phyloP scores from a whole-genome alignment of 805 yeast genomes.

The Cyberlindnera petersonii region DNA sequence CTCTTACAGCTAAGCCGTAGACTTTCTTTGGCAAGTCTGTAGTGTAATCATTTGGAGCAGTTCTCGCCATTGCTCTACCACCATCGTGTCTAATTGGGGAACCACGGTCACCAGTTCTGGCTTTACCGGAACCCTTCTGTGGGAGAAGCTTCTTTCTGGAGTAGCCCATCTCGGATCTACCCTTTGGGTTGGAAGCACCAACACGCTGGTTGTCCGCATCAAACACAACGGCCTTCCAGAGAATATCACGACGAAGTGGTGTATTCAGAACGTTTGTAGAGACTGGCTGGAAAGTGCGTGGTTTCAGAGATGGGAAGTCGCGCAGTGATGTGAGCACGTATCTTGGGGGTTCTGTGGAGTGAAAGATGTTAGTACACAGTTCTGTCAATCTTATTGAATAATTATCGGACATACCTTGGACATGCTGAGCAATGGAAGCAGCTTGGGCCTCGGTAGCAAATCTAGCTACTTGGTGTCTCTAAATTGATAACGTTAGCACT shows the following conservation, averaged over 20 bases:
- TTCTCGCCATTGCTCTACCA: slow-evolving; percentile 83
- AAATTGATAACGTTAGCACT: slow-evolving; percentile 9
- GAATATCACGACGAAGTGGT: slow-evolving; percentile 83
- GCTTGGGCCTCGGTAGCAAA: slow-evolving; percentile 23
- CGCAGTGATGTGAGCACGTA: slow-evolving; percentile 76
- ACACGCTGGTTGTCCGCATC: slow-evolving; percentile 89
- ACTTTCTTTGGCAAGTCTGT: slow-evolving; percentile 71
- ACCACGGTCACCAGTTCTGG: slow-evolving; percentile 94
- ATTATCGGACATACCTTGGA: slow-evolving; percentile 17
- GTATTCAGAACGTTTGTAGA: slow-evolving; percentile 64
- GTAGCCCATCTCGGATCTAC: slow-evolving; percentile 82
- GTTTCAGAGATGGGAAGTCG: slow-evolving; percentile 88
- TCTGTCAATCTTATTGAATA: no score
- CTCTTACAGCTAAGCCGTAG: slow-evolving; percentile 71
- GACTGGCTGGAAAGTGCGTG: slow-evolving; percentile 71
- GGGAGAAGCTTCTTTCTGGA: slow-evolving; percentile 78
- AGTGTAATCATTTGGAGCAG: slow-evolving; percentile 85
- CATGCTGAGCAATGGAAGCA: slow-evolving; percentile 11
- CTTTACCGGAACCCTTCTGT: slow-evolving; percentile 93
- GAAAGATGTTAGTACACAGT: slow-evolving; percentile 9
- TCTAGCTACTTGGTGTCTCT: slow-evolving; percentile 22
- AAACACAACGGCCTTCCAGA: slow-evolving; percentile 91
- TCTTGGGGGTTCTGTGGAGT: slow-evolving; percentile 48
- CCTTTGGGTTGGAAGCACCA: slow-evolving; percentile 82
- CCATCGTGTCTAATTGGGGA: slow-evolving; percentile 91